Base-by-base conservation (phyloP, 1,284 basidiomycete species). In the Cutaneotrichosporon cavernicola region DNA sequence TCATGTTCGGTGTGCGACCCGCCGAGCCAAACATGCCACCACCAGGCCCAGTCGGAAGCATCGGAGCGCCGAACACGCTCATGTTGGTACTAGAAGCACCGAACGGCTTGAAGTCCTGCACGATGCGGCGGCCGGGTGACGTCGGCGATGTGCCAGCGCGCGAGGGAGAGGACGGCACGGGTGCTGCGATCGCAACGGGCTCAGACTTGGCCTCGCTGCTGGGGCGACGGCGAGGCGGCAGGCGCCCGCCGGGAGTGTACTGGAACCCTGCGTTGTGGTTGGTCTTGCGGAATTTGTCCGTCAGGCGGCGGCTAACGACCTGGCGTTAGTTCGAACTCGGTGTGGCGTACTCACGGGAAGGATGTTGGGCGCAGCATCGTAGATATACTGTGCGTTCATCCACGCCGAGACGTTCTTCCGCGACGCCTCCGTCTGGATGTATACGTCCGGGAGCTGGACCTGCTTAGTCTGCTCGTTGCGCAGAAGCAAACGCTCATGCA, bases 401-500 rank as follows among this genome's bases (percentile, higher is more conserved):
- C 96, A 98, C 2, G 92, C 88, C 40, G 87, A 82, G 16, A 98
- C 92, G 75, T 99, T 99, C 80, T 96, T 91, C 68, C 85, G 84
- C 10, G 92, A 89, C 77, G 96, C 92, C 50, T 89, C 88, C 4
- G 88, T 89, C 21, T 94, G 91, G 69, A 89, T 89, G 82, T 96
- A 98, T 73, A 99, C 98, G 73, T 92, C 95, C 76, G 98, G 95
- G 65, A 99, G 90, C 66, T 93, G 88, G 52, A 99, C 89, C 70
- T 94, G 93, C 84, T 97, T 98, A 62, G 95, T 98, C 81, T 88
- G 94, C 80, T 98, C 96, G 72, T 97, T 97, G 65, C 97, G 86
- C 51, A 98, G 84, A 16, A 96, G 81, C 4, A 99, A 83, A 70
- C 89, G 89, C 78, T 97, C 92, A 78, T 98, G 96, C 32, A 98